Evolutionary conservation across 2,329 filamentous ascomycete genomes (phyloP).

Genomic region (Nemania diffusa): DNA sequence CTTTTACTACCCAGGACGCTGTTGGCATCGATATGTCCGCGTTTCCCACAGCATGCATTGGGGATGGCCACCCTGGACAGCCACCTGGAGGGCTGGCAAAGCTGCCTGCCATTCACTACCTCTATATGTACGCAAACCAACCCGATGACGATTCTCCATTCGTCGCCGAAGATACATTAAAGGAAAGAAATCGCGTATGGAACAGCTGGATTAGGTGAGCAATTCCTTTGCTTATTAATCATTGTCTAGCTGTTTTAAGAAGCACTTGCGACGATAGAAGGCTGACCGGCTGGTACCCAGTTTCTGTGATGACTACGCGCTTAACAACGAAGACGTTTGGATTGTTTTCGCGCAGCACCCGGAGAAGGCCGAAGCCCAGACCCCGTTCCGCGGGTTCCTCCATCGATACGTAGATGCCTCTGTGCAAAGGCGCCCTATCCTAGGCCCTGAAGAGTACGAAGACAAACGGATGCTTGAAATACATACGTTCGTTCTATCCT

Average conservation of each 20-base stretch:
- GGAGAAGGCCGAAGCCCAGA: conserved; percentile 9
- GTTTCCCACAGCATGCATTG: too few species aligned
- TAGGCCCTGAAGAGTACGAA: conserved; percentile 8
- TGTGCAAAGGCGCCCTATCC: conserved; percentile 1
- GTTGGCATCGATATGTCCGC: too few species aligned
- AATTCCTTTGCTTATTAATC: neutral
- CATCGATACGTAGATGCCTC: conserved; percentile 10
- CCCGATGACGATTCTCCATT: too few species aligned
- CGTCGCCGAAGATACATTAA: conserved; percentile 13
- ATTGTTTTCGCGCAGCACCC: conserved; percentile 9
- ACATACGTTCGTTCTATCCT: too few species aligned
- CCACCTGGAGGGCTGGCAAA: too few species aligned
- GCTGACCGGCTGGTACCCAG: neutral
- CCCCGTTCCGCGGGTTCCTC: conserved; percentile 7
- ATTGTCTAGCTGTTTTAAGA: conserved; percentile 6
- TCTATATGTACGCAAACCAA: too few species aligned
- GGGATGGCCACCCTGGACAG: too few species aligned
- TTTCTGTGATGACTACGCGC: neutral
- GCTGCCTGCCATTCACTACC: too few species aligned
- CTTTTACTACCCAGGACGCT: too few species aligned
- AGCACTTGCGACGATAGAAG: neutral
- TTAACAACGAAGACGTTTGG: conserved; percentile 6
- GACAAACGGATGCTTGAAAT: conserved; percentile 15
- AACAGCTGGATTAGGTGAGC: neutral
- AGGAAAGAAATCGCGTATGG: conserved; percentile 2